Evolutionary conservation across 2,329 filamentous ascomycete species (phyloP), one percentile per base, ranked within the genome.

Genomic region (Sporothrix phasma): DNA sequence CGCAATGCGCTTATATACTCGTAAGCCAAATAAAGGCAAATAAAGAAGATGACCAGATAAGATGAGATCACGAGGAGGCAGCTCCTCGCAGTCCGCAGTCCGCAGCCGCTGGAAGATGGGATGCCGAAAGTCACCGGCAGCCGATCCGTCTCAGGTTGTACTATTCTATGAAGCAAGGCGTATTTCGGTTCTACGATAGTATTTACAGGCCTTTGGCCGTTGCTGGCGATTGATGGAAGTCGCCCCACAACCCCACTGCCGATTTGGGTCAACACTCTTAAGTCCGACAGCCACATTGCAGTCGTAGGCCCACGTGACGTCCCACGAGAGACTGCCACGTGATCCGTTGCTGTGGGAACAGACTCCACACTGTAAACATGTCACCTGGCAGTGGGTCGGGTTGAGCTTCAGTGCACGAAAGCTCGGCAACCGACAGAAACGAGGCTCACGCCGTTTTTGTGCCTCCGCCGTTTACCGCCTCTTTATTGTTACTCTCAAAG

Each of bases 331-430:
- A 6, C 7, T 13, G 7, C 2, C 45, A 53, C 45, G 61, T 60
- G 47, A 54, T n/a, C 2, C 15, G 61, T 65, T 65, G 61, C 64
- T 47, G 54, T 63, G 64, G 56, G 29, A 66, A 66, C 64, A 7
- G 5, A 26, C 17, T 61, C 46, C 61, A 61, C 56, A 37, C 29
- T 19, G 64, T 66, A 66, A 66, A 66, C 64, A 66, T 58, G 41
- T 64, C 64, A 58, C 64, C 41, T 49, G 17, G 31, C 39, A 29
- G 56, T 59, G 56, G 54, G 54, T 43, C 54, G 37, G 41, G 17
- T 11, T 15, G 39, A 37, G 29, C 61, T 53, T 56, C 43, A 19
- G 45, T 24, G 39, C 45, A 39, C 61, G 22, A 51, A 34, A 43
- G 58, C 53, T 59, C 60, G 51, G 53, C 64, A 66, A 54, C 56